Conservation (phyloP, 1,139 yeast species). For the Scheffersomyces illinoinensis region DNA sequence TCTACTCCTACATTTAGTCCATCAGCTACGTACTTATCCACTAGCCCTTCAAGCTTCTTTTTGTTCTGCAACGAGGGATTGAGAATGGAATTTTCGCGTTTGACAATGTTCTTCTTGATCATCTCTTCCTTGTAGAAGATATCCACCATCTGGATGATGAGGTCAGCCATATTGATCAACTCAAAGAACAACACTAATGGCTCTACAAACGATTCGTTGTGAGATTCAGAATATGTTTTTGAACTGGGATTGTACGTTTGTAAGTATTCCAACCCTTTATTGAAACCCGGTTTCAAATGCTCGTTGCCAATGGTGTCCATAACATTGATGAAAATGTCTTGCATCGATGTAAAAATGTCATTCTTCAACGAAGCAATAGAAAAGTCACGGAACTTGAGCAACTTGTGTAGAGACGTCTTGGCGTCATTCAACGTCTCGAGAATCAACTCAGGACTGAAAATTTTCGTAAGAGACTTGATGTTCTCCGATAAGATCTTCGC, state of each 20-base stretch:
- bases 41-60: constrained; percentile 72
- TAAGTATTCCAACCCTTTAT: constrained; percentile 70
- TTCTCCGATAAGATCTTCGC: constrained; percentile 47
- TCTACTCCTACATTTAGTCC: constrained; percentile 91
- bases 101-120: constrained; percentile 58
- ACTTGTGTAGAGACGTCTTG: constrained; percentile 33
- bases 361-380: constrained; percentile 32
- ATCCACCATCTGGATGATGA: constrained; percentile 89
- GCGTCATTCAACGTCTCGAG: constrained; percentile 41
- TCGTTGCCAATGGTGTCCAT: constrained; percentile 64
- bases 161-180: constrained; percentile 87
- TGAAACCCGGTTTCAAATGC: constrained; percentile 82
- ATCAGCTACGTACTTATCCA: constrained; percentile 88
- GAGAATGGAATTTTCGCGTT: constrained; percentile 71
- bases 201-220: constrained; percentile 51
- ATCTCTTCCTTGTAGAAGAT: constrained; percentile 89
- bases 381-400: constrained; percentile 34
- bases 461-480: constrained; percentile 40
- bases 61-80: constrained; percentile 81
- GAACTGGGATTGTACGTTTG: constrained; percentile 67
- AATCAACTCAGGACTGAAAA: constrained; percentile 43
- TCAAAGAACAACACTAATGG: constrained; percentile 89
- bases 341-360: constrained; percentile 38
- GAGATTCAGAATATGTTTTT: constrained; percentile 17
- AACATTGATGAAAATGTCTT: constrained; percentile 67